These are phyloP conservation scores for Alternaria sp. DNA, from an alignment of 2,329 filamentous ascomycete genomes.

Conservation along the genomic window DNA sequence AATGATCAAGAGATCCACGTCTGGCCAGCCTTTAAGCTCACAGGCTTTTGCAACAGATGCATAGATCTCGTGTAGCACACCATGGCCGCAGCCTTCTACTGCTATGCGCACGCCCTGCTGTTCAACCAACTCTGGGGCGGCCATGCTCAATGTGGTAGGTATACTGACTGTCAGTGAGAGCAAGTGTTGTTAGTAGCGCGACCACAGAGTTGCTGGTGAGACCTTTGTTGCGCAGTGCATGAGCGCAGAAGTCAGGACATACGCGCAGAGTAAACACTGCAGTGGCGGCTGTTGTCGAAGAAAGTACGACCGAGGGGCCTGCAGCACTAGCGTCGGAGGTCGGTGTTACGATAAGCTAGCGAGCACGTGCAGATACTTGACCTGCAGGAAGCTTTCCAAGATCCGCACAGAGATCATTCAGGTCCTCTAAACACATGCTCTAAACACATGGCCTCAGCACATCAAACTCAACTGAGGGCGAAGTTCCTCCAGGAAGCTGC, in stretches of 20 bases:
- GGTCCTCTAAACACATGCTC: constrained; percentile 31
- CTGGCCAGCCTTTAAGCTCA: constrained; percentile 76
- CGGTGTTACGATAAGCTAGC: constrained; percentile 28
- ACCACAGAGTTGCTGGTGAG: background rate
- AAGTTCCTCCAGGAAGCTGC: constrained; percentile 49
- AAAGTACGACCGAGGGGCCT: constrained; percentile 22
- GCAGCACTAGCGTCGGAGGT: constrained; percentile 39
- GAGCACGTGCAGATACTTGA: constrained; percentile 16
- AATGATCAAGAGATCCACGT: constrained; percentile 89
- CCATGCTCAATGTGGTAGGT: constrained; percentile 30
- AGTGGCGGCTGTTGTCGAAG: constrained; percentile 10
- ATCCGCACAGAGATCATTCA: constrained; percentile 16
- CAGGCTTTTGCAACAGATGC: constrained; percentile 75
- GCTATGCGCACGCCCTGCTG: constrained; percentile 70
- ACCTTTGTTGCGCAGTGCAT: constrained; percentile 6
- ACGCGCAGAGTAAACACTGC: background rate
- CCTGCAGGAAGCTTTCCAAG: constrained; percentile 23
- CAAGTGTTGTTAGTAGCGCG: constrained; percentile 1
- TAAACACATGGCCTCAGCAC: constrained; percentile 30
- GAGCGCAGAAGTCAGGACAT: constrained; percentile 11
- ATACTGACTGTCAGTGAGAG: background rate
- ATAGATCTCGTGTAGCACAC: constrained; percentile 91
- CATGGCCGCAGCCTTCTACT: constrained; percentile 91
- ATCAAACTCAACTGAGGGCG: constrained; percentile 33
- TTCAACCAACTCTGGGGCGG: constrained; percentile 35